Base-by-base conservation (phyloP, 257 asterid species). In the Plantago elongata region DNA sequence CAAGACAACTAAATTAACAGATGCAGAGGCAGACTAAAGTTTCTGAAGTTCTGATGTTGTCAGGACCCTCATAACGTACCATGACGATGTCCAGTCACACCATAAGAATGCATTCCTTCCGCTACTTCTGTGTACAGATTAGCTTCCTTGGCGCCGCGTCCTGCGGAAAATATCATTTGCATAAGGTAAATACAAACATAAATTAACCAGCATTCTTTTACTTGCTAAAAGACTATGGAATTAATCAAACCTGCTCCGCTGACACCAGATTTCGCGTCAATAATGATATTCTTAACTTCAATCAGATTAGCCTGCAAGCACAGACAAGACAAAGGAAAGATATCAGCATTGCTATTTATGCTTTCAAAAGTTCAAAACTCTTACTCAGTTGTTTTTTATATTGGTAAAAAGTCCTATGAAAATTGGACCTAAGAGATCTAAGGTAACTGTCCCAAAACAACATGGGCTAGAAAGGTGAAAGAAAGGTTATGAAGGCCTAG, bases 131-230 rank as follows among this genome's bases (percentile, higher is more conserved):
- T 83, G 79, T 89, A 87, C 60, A 89, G 70, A 83, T 87, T 93
- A 45, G 95, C 86, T 80, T 93, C 99, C 71, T 93, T 93, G 22
- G 99, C 97, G 22, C 92, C 96, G 60, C 96, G 96, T 43, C 99
- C 99, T 89, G 70, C 52, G 64, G 50, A 58, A 42, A 64, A 9
- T 54, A 61, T 4, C 40, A 34, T 34, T 5, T 34, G 40, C 40
- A 67, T 51, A 54, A 47, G 54, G 65, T 60, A 65, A 77, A 58
- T 61, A 45, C 18, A 16, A 62, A 9, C 15, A 44, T 42, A 52
- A 37, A 63, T 13, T 9, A 45, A 72, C 13, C 29, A 42, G 15
- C 45, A 22, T 9, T 14, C 56, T 50, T 37, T 37, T 5, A 40
- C 29, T 27, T 16, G 54, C 29, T n/a, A 27, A 66, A 50, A 58